phyloP scores from a whole-genome alignment of 2,329 filamentous ascomycete genomes.

The Hymenoscyphus scutula region DNA sequence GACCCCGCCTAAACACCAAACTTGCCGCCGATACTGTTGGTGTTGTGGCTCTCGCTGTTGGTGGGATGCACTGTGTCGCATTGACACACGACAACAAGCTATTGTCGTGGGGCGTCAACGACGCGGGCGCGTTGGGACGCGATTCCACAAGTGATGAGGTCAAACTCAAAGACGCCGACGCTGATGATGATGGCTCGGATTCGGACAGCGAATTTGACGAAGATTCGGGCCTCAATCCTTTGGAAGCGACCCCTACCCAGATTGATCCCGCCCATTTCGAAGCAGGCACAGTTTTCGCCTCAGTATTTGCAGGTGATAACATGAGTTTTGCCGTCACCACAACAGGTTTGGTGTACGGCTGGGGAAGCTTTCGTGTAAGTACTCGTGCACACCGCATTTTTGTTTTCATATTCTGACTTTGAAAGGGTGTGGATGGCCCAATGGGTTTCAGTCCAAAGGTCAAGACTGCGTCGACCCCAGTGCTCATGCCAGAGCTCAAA shows the following conservation, averaged over 20 bases:
- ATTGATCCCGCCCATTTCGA: conserved; percentile 59
- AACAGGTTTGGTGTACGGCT: conserved; percentile 74
- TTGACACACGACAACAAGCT: conserved; percentile 79
- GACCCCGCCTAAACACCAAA: conserved; percentile 66
- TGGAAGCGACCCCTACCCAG: conserved; percentile 64
- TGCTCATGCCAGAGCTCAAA: conserved; percentile 56
- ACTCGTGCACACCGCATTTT: not conserved
- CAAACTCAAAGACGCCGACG: conserved; percentile 56
- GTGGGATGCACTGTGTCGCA: conserved; percentile 78
- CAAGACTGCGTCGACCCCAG: conserved; percentile 37
- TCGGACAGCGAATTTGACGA: conserved; percentile 42
- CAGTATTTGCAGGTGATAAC: conserved; percentile 71
- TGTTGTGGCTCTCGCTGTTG: conserved; percentile 73
- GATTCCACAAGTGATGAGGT: conserved; percentile 65
- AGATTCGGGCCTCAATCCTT: conserved; percentile 62
- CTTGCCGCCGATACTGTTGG: conserved; percentile 56
- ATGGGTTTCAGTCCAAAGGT: conserved; percentile 48
- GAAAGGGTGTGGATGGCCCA: conserved; percentile 60
- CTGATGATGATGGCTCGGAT: conserved; percentile 49
- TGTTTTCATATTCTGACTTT: conserved; percentile 21
- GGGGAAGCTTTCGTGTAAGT: conserved; percentile 74
- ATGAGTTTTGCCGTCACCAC: conserved; percentile 73
- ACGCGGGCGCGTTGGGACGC: conserved; percentile 76
- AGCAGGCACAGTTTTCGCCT: conserved; percentile 59
- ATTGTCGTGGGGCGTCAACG: conserved; percentile 84